Conservation (phyloP, 1,284 basidiomycete genomes). For the Pterulicium gracile region DNA sequence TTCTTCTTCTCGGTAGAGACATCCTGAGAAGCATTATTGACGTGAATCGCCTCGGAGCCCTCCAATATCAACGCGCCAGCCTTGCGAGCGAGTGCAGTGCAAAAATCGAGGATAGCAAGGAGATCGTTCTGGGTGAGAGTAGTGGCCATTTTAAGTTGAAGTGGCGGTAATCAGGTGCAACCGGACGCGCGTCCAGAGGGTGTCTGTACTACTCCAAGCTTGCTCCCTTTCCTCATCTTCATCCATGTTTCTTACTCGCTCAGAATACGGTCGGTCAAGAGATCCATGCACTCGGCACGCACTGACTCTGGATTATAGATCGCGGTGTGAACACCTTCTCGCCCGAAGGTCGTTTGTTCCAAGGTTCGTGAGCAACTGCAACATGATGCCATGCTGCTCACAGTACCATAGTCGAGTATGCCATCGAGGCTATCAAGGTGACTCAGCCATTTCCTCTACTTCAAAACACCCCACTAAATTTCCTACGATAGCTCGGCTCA, state of each 20-base stretch:
- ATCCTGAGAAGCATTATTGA: conserved; percentile 30
- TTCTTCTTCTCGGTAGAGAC: conserved; percentile 81
- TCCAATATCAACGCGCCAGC: conserved; percentile 66
- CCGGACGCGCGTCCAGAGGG: conserved; percentile 7
- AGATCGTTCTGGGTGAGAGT: conserved; percentile 37
- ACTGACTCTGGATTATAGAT: conserved; percentile 40
- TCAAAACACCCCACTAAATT: not conserved
- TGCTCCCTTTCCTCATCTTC: conserved; percentile 8
- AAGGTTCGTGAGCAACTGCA: too few relatives aligned
- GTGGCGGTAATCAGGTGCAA: not conserved
- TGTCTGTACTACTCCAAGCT: conserved; percentile 5
- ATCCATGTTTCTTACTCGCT: conserved; percentile 89
- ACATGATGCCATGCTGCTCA: conserved; percentile 9
- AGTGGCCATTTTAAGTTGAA: not conserved
- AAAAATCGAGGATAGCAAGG: conserved; percentile 60
- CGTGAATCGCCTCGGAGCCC: conserved; percentile 64
- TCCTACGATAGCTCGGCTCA: conserved; percentile 71
- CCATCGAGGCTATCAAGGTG: conserved; percentile 97
- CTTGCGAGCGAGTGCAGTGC: conserved; percentile 57
- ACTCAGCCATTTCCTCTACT: conserved; percentile 8
- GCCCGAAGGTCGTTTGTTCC: conserved; percentile 90
- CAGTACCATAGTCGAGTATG: conserved; percentile 79
- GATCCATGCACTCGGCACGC: not conserved
- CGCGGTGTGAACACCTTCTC: conserved; percentile 99
- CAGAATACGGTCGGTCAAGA: conserved; percentile 68